A percentile compares a stretch with the other conserved stretches of the same genome.
phyloP scores from a whole-genome alignment of 2,329 filamentous ascomycete species.

The Phoma herbarum region DNA sequence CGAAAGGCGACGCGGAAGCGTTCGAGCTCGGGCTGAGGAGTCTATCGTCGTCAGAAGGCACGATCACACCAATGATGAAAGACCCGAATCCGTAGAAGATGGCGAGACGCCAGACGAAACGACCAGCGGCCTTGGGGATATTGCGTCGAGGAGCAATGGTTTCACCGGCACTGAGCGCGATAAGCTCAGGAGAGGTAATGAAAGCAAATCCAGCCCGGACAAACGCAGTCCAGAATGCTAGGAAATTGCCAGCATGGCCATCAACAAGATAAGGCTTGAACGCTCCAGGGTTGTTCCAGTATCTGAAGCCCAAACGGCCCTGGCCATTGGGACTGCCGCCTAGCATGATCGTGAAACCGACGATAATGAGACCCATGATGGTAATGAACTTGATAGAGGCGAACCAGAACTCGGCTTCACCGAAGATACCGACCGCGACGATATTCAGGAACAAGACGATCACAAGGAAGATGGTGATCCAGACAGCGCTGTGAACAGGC shows the following conservation, averaged over 20 bases:
- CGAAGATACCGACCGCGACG: conserved; percentile 47
- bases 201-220: conserved; percentile 60
- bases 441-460: conserved; percentile 49
- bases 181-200: conserved; percentile 52
- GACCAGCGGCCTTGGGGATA: conserved; percentile 63
- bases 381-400: conserved; percentile 59
- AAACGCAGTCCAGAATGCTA: conserved; percentile 66
- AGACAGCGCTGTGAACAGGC: conserved; percentile 44
- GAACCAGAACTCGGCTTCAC: conserved; percentile 63
- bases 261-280: conserved; percentile 58
- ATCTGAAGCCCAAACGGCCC: conserved; percentile 65
- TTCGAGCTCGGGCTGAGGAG: conserved; percentile 52
- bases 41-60: conserved; percentile 62
- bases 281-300: conserved; percentile 74
- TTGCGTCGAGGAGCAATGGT: conserved; percentile 48
- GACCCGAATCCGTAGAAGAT: conserved; percentile 64
- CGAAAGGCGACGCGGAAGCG: conserved; percentile 53
- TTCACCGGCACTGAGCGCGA: conserved; percentile 47
- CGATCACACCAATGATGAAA: conserved; percentile 67
- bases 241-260: conserved; percentile 67
- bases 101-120: conserved; percentile 63
- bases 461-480: conserved; percentile 50
- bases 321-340: conserved; percentile 48
- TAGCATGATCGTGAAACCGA: conserved; percentile 49
- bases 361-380: conserved; percentile 48